Conservation (phyloP, 345 rosid species). For the Salix suchowensis region DNA sequence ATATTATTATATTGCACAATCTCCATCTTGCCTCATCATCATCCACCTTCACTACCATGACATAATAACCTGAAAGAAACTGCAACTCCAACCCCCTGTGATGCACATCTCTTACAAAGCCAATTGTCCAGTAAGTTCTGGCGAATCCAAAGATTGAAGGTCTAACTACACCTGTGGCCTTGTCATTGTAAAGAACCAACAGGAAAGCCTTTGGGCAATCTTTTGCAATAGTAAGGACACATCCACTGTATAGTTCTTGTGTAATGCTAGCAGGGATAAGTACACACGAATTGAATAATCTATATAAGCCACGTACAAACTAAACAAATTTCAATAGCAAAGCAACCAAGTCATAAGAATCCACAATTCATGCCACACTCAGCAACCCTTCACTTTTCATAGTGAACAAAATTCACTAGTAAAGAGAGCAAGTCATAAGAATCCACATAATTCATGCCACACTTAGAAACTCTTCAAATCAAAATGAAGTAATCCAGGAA, state of each 20-base stretch:
- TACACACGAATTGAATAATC: background rate
- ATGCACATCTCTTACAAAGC: background rate
- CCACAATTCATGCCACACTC: background rate
- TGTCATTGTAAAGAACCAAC: background rate
- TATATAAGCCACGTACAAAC: background rate
- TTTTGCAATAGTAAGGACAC: background rate
- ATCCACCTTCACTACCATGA: background rate
- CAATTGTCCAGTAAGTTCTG: background rate
- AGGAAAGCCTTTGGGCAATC: background rate
- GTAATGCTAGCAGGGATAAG: background rate
- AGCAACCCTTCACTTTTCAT: background rate
- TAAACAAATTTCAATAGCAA: background rate
- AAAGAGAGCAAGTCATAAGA: background rate
- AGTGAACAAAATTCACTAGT: background rate
- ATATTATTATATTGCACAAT: background rate
- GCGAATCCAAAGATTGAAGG: background rate
- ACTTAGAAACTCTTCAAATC: background rate
- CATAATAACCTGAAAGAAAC: background rate
- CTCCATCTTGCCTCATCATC: background rate
- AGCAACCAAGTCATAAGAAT: background rate
- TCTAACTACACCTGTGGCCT: background rate
- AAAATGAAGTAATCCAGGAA: background rate
- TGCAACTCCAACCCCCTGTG: background rate
- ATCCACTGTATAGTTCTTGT: background rate
- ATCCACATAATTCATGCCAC: background rate